Conservation (phyloP, 2,329 filamentous ascomycete genomes). For the Microdochium nivale region DNA sequence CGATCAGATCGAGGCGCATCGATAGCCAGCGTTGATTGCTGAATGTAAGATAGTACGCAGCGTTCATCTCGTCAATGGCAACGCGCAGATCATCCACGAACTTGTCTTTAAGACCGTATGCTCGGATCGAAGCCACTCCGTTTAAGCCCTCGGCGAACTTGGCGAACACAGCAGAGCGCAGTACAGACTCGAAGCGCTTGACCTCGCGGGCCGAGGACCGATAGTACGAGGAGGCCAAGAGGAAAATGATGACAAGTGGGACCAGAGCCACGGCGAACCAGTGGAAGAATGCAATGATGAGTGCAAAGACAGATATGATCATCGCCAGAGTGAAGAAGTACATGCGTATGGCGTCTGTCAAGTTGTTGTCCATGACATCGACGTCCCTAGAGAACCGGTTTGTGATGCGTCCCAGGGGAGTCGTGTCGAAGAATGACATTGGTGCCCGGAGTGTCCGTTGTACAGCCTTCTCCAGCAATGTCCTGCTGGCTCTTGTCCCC, state of each 20-base stretch:
- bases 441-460: slow-evolving; percentile 62
- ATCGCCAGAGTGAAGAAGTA: slow-evolving; percentile 79
- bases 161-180: slow-evolving; percentile 81
- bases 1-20: slow-evolving; percentile 74
- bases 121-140: slow-evolving; percentile 76
- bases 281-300: slow-evolving; percentile 93
- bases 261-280: slow-evolving; percentile 64
- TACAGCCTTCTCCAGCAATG: slow-evolving; percentile 75
- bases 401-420: slow-evolving; percentile 86
- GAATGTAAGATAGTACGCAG: slow-evolving; percentile 90
- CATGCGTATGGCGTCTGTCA: slow-evolving; percentile 86
- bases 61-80: slow-evolving; percentile 84
- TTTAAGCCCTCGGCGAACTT: slow-evolving; percentile 85
- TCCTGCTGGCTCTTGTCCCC: slow-evolving; percentile 73
- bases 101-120: slow-evolving; percentile 72
- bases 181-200: slow-evolving; percentile 85
- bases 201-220: slow-evolving; percentile 85
- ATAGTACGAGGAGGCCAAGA: slow-evolving; percentile 82
- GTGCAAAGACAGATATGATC: slow-evolving; percentile 74
- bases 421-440: slow-evolving; percentile 97
- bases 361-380: slow-evolving; percentile 90
- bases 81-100: slow-evolving; percentile 64
- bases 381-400: slow-evolving; percentile 95
- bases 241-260: slow-evolving; percentile 64
- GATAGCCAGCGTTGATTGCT: slow-evolving; percentile 93